These are phyloP conservation scores for Penicillium sp. DNA, from an alignment of 2,329 filamentous ascomycete species.

Conservation along the genomic window DNA sequence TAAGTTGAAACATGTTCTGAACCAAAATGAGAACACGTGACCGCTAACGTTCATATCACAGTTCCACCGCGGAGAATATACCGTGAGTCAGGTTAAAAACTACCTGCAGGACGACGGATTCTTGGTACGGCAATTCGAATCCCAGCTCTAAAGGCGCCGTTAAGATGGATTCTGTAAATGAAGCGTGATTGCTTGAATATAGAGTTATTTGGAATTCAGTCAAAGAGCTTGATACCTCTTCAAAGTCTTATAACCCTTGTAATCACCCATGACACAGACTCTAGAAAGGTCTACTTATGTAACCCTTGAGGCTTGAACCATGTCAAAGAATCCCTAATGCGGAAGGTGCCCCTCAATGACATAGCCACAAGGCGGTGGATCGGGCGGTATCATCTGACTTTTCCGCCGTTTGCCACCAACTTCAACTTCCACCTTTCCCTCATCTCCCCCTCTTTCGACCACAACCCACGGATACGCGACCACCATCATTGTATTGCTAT, in stretches of 20 bases:
- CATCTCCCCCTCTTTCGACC: not conserved
- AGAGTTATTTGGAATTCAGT: not conserved
- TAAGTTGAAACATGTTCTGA: constrained; percentile 38
- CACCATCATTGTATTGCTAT: not conserved
- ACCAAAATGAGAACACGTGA: not conserved
- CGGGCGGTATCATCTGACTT: constrained; percentile 22
- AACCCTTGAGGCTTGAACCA: not conserved
- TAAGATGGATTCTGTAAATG: not conserved
- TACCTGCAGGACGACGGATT: constrained; percentile 70
- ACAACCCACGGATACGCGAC: not conserved
- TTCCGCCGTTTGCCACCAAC: constrained; percentile 12
- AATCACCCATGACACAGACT: not conserved
- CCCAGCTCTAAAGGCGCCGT: constrained; percentile 12
- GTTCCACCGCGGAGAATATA: constrained; percentile 95
- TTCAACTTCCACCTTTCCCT: constrained; percentile 1
- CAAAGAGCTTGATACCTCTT: not conserved
- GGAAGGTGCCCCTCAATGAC: not conserved
- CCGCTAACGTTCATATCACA: constrained; percentile 26
- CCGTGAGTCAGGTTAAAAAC: constrained; percentile 90
- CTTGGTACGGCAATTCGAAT: constrained; percentile 77
- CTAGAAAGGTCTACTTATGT: not conserved
- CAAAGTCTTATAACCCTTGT: not conserved
- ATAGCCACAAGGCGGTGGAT: constrained; percentile 9
- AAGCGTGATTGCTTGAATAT: not conserved
- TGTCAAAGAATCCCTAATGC: not conserved